Conservation (phyloP, 2,329 filamentous ascomycete genomes). For the Rutstroemia sp. region DNA sequence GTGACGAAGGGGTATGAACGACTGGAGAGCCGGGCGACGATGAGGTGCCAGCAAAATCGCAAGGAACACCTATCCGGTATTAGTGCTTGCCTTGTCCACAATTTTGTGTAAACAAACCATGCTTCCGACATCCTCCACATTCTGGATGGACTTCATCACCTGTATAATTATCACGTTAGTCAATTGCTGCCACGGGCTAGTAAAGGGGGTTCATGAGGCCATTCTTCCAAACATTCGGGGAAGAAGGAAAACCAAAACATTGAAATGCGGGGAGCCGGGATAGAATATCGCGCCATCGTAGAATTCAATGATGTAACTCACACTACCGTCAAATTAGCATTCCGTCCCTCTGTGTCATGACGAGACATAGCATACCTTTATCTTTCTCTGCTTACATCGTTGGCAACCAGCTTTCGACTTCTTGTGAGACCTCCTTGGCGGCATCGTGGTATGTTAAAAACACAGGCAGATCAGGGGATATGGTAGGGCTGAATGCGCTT, state of each 20-base stretch:
- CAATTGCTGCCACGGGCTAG: not conserved
- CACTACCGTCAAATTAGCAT: slow-evolving; percentile 3
- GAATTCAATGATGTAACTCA: not conserved
- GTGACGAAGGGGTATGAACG: slow-evolving; percentile 2
- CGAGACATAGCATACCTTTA: slow-evolving; percentile 46
- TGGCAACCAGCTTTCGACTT: slow-evolving; percentile 62
- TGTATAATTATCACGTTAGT: not conserved
- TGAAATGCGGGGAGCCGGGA: not conserved
- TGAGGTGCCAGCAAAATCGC: slow-evolving; percentile 49
- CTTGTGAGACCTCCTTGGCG: slow-evolving; percentile 60
- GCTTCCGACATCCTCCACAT: slow-evolving; percentile 60
- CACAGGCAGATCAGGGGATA: not conserved
- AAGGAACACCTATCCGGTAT: slow-evolving; percentile 39
- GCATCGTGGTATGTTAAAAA: slow-evolving; percentile 38
- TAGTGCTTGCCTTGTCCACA: not conserved
- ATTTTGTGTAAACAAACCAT: slow-evolving; percentile 31
- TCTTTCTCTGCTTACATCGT: slow-evolving; percentile 60
- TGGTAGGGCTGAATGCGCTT: not conserved
- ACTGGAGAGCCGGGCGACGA: slow-evolving; percentile 13
- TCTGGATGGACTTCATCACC: slow-evolving; percentile 57
- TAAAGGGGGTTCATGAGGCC: not conserved
- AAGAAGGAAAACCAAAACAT: too few relatives aligned
- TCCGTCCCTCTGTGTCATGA: not conserved
- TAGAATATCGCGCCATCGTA: not conserved
- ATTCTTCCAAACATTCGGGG: too few relatives aligned